Conservation (phyloP, 441 rosid species). For the Populus hybrid region DNA sequence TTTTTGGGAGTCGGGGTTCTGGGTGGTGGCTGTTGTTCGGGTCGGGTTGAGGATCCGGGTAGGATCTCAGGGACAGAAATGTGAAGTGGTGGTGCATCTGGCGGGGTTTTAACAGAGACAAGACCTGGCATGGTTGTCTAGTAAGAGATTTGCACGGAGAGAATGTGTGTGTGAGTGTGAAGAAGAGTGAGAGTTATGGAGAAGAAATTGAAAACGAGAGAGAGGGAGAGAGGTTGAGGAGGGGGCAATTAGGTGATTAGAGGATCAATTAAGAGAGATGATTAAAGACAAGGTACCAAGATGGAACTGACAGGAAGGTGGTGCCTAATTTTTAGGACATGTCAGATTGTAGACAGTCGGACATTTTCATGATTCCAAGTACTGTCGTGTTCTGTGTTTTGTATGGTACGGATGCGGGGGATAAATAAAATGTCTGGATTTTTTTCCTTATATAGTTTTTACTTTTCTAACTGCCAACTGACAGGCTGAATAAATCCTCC, state of each 20-base stretch:
- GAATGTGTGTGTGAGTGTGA: not conserved
- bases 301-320: slow-evolving; percentile 15
- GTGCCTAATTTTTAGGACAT: too few relatives aligned
- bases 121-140: slow-evolving; percentile 71
- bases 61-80: slow-evolving; percentile 57
- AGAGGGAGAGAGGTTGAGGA: not conserved
- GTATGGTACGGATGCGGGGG: too few relatives aligned
- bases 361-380: too few relatives aligned
- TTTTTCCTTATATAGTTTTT: too few relatives aligned
- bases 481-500: too few relatives aligned
- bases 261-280: not conserved
- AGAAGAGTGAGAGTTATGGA: not conserved
- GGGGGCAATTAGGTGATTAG: not conserved
- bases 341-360: too few relatives aligned
- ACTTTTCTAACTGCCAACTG: too few relatives aligned
- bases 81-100: slow-evolving; percentile 61
- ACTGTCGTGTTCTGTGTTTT: too few relatives aligned
- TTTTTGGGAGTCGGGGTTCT: slow-evolving; percentile 23
- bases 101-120: slow-evolving; percentile 76
- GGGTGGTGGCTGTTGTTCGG: slow-evolving; percentile 36
- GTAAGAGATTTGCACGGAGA: not conserved
- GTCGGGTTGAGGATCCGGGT: slow-evolving; percentile 32
- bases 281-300: slow-evolving; percentile 21
- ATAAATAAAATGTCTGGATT: too few relatives aligned
- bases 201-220: slow-evolving; percentile 22